Conservation (phyloP, 1,139 yeast genomes). For the Sugiyamaella paludigena region DNA sequence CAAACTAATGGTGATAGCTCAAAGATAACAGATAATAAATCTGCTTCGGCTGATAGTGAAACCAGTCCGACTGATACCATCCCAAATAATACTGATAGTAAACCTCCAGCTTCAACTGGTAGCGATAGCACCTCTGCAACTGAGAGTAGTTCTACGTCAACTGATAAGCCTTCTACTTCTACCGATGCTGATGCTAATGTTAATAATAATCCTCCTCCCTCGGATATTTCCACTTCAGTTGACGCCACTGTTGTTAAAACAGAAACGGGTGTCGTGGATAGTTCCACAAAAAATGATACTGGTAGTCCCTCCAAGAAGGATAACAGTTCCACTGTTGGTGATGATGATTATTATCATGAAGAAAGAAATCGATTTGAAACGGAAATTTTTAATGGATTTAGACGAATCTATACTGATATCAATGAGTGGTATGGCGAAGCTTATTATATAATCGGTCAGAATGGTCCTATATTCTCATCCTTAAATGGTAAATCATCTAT, state of each 20-base stretch:
- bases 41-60: slow-evolving; percentile 25
- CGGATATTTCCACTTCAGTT: too few species aligned
- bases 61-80: neutral
- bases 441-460: slow-evolving; percentile 46
- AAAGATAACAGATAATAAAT: slow-evolving; percentile 1
- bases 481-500: slow-evolving; percentile 59
- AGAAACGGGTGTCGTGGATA: too few species aligned
- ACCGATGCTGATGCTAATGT: too few species aligned
- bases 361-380: slow-evolving; percentile 30
- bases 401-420: slow-evolving; percentile 60
- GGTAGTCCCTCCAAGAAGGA: neutral
- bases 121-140: too few species aligned
- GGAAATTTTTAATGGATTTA: slow-evolving; percentile 56
- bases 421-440: slow-evolving; percentile 65
- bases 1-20: slow-evolving; percentile 14
- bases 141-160: too few species aligned
- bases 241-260: neutral
- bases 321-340: neutral
- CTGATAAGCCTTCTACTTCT: too few species aligned
- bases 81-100: too few species aligned
- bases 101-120: too few species aligned
- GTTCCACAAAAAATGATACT: too few species aligned
- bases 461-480: slow-evolving; percentile 69
- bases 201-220: too few species aligned
- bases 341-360: slow-evolving; percentile 7